Conservation (phyloP, 1,284 basidiomycete genomes). For the Rhodofomes roseus region DNA sequence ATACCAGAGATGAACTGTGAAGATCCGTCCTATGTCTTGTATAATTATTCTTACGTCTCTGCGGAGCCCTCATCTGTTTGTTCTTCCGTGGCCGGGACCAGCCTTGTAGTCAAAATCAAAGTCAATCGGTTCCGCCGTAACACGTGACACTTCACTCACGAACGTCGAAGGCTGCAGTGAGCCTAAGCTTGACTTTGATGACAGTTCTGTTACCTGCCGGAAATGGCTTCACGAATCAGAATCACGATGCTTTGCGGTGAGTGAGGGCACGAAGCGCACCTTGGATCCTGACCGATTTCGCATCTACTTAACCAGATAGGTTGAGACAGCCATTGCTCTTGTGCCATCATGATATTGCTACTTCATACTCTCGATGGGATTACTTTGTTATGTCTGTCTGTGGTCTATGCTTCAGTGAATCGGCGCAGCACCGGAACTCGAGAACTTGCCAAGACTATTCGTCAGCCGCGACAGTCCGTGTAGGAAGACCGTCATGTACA, state of each 20-base stretch:
- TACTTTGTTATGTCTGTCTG: too few relatives aligned
- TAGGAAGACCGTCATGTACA: background rate
- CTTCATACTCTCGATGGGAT: background rate
- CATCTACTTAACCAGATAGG: background rate
- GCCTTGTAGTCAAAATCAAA: background rate
- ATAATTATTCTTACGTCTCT: background rate
- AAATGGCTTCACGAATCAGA: background rate
- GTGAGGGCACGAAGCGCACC: background rate
- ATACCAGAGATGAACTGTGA: slow-evolving; percentile 7
- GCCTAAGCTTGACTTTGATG: background rate
- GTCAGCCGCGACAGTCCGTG: background rate
- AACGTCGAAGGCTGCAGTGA: too few relatives aligned
- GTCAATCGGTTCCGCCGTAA: background rate
- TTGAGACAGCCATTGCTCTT: background rate
- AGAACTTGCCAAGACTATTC: background rate
- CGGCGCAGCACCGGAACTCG: background rate
- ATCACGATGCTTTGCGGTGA: background rate
- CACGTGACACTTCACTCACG: too few relatives aligned
- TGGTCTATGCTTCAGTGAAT: background rate
- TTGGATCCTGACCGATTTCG: background rate
- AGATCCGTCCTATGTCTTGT: background rate
- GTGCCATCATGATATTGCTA: background rate
- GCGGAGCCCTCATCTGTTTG: background rate
- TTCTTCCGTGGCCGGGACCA: background rate
- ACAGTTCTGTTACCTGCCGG: background rate